These are phyloP conservation scores for Torulaspora pretoriensis DNA, from an alignment of 1,139 yeast genomes.

Conservation along the genomic window DNA sequence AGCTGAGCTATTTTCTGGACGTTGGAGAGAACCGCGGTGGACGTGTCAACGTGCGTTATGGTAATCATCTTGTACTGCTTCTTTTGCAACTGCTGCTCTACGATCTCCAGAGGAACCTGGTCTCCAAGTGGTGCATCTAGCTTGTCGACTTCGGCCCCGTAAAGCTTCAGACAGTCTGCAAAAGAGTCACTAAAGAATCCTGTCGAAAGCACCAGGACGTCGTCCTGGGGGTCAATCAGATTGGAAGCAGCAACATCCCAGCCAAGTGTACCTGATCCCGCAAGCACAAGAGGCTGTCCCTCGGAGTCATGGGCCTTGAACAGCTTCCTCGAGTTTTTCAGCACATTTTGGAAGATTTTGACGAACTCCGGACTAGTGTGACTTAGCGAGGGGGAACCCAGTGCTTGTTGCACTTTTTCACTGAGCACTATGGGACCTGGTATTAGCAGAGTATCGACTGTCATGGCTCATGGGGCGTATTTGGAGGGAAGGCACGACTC, in stretches of 20 bases:
- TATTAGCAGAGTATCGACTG: conserved; percentile 50
- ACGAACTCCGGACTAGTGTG: conserved; percentile 90
- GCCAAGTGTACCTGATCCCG: conserved; percentile 93
- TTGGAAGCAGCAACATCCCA: conserved; percentile 90
- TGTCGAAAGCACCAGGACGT: conserved; percentile 80
- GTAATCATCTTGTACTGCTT: conserved; percentile 66
- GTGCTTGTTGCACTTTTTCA: conserved; percentile 73
- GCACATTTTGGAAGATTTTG: conserved; percentile 63
- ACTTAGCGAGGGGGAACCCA: conserved; percentile 81
- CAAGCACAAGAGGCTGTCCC: conserved; percentile 74
- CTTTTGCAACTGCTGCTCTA: conserved; percentile 51
- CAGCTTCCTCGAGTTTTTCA: conserved; percentile 63
- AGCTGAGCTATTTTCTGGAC: conserved; percentile 59
- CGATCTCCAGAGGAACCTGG: conserved; percentile 50
- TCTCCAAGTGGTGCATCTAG: conserved; percentile 69
- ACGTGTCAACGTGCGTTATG: conserved; percentile 93
- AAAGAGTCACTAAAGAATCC: conserved; percentile 88
- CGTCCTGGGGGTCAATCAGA: conserved; percentile 52
- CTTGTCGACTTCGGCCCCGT: conserved; percentile 64
- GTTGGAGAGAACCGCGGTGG: conserved; percentile 83
- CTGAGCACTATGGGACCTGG: conserved; percentile 95
- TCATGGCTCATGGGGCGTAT: neutral
- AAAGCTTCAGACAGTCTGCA: conserved; percentile 70
- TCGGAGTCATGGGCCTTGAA: conserved; percentile 52
- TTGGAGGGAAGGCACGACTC: too few relatives aligned